Percentiles rank a stretch among this genome's conserved stretches.
Conservation (phyloP, 2,329 filamentous ascomycete species). For the Teratosphaeriaceae sp. region DNA sequence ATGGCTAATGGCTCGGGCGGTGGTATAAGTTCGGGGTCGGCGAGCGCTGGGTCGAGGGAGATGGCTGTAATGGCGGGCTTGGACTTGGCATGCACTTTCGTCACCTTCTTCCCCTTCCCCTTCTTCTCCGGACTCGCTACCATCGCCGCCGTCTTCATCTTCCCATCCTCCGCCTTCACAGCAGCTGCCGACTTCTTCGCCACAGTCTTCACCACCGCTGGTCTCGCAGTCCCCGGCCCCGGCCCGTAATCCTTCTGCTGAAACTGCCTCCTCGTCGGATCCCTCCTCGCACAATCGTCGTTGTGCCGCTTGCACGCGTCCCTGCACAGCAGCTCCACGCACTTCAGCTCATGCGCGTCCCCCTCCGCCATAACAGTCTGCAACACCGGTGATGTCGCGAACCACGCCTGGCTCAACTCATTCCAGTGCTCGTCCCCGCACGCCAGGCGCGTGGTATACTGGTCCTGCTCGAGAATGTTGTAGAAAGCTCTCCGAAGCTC, state of each 20-base stretch:
- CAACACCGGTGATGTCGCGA: slow-evolving; percentile 29
- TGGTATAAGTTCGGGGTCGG: no score
- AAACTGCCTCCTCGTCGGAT: slow-evolving; percentile 1
- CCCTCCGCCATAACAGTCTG: slow-evolving; percentile 15
- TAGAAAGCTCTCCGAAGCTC: slow-evolving; percentile 61
- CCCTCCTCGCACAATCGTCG: slow-evolving; percentile 39
- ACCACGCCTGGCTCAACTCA: slow-evolving; percentile 62
- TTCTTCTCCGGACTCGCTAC: no score
- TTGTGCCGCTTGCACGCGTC: slow-evolving; percentile 73
- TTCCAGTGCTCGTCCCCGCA: slow-evolving; percentile 66
- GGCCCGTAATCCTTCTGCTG: slow-evolving; percentile 30
- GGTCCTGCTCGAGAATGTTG: slow-evolving; percentile 55
- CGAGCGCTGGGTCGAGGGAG: slow-evolving; percentile 11
- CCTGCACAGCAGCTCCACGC: slow-evolving; percentile 63
- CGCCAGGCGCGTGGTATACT: slow-evolving; percentile 67
- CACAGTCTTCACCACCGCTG: no score
- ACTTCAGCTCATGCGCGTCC: slow-evolving; percentile 49
- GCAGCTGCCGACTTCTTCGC: slow-evolving; percentile 3
- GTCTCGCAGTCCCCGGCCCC: slow-evolving; percentile 30
- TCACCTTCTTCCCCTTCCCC: no score
- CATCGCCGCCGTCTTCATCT: background rate
- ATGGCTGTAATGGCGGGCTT: background rate
- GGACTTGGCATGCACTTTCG: no score
- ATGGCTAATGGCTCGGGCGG: slow-evolving; percentile 32
- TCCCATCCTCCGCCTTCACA: slow-evolving; percentile 2